Percentiles rank a stretch among this genome's conserved stretches.
Evolutionary conservation across 2,329 filamentous ascomycete genomes (phyloP).

Genomic region (Fusarium nygamai): DNA sequence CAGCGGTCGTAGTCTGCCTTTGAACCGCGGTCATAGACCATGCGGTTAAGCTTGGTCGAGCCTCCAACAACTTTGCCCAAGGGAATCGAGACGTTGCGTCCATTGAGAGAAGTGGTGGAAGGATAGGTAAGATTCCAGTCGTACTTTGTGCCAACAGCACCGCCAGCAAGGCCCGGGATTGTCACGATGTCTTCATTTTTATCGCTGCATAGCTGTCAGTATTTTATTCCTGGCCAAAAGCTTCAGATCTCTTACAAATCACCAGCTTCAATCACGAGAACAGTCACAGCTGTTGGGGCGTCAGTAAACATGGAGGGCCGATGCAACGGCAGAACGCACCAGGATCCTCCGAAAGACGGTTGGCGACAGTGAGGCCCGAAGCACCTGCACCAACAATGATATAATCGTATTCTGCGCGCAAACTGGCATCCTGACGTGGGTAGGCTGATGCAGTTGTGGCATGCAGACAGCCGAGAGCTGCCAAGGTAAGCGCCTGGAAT

Average conservation of each 20-base stretch:
- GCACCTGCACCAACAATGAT: constrained; percentile 35
- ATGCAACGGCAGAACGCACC: neutral
- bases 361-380: constrained; percentile 35
- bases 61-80: constrained; percentile 53
- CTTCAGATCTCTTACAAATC: constrained; percentile 21
- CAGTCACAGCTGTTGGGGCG: constrained; percentile 15
- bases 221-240: rapidly evolving
- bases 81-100: constrained; percentile 23
- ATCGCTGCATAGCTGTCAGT: constrained; percentile 4
- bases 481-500: neutral
- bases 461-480: constrained; percentile 4
- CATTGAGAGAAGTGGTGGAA: constrained; percentile 12
- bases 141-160: constrained; percentile 38
- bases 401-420: constrained; percentile 33
- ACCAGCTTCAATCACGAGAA: constrained; percentile 37
- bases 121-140: constrained; percentile 37
- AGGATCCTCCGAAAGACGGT: constrained; percentile 32
- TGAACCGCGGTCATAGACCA: constrained; percentile 51
- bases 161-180: constrained; percentile 35
- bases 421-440: neutral
- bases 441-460: neutral
- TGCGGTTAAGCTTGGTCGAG: constrained; percentile 53
- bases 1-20: constrained; percentile 57
- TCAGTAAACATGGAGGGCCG: neutral
- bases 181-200: constrained; percentile 32